Percentiles rank a stretch among this genome's conserved stretches.
These are phyloP conservation scores for Usnea hakonensis DNA, from an alignment of 495 filamentous ascomycete species.

Conservation along the genomic window DNA sequence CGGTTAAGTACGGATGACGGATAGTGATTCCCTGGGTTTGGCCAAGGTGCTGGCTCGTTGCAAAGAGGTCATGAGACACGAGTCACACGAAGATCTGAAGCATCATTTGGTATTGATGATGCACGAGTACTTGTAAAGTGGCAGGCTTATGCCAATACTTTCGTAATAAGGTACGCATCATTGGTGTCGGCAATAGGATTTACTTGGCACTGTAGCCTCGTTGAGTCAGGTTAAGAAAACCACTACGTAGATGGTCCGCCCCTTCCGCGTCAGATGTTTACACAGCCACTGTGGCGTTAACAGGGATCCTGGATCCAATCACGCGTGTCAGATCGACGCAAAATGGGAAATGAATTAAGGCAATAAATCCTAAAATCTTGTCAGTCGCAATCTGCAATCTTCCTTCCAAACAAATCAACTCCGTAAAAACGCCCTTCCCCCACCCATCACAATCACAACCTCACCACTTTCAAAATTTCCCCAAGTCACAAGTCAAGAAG, in stretches of 20 bases:
- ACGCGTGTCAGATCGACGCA: background rate
- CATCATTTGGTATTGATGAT: no score
- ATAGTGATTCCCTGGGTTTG: background rate
- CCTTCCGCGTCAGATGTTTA: background rate
- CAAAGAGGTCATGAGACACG: slow-evolving; percentile 1
- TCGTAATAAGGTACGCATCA: no score
- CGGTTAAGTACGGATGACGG: background rate
- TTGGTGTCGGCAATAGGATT: no score
- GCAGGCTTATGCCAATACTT: background rate
- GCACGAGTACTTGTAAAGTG: no score
- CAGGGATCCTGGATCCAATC: background rate
- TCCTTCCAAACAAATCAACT: background rate
- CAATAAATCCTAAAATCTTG: background rate
- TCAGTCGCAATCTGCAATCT: background rate
- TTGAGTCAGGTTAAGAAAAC: no score
- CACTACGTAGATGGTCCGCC: background rate
- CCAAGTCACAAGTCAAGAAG: background rate
- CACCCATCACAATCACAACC: background rate
- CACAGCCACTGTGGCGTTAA: background rate
- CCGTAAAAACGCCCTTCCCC: background rate
- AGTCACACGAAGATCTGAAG: no score
- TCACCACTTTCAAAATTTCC: background rate
- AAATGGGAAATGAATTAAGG: background rate
- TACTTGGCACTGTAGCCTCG: no score
- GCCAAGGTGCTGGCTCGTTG: slow-evolving; percentile 4